Conservation (phyloP, 2,329 filamentous ascomycete genomes). For the Hysterium pulicare region DNA sequence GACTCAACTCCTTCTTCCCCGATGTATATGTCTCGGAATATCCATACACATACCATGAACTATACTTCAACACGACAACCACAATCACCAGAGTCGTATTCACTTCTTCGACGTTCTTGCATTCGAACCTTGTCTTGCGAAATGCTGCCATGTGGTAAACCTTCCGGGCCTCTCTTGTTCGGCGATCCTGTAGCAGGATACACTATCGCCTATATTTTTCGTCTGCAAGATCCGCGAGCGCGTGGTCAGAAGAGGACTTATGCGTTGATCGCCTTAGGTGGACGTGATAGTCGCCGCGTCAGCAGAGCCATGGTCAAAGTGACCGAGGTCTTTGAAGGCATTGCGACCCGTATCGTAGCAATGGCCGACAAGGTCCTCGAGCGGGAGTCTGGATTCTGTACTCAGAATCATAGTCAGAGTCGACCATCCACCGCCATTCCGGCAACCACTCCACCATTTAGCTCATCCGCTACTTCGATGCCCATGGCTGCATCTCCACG, state of each 20-base stretch:
- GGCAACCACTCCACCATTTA: slow-evolving; percentile 27
- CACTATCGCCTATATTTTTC: slow-evolving; percentile 59
- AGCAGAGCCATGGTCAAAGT: slow-evolving; percentile 39
- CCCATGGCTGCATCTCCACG: slow-evolving; percentile 26
- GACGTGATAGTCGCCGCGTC: slow-evolving; percentile 53
- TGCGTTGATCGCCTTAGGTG: slow-evolving; percentile 55
- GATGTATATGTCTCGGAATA: slow-evolving; percentile 37
- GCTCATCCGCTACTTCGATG: slow-evolving; percentile 25
- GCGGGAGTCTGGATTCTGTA: slow-evolving; percentile 28
- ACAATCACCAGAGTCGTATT: slow-evolving; percentile 51
- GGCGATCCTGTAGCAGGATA: slow-evolving; percentile 55
- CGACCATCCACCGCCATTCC: slow-evolving; percentile 29
- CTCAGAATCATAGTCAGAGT: slow-evolving; percentile 11
- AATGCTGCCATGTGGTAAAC: slow-evolving; percentile 53
- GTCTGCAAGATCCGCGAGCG: slow-evolving; percentile 56
- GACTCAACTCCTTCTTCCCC: slow-evolving; percentile 40
- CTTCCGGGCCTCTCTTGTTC: slow-evolving; percentile 57
- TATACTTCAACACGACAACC: slow-evolving; percentile 58
- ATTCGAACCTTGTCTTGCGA: slow-evolving; percentile 59
- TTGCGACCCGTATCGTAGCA: slow-evolving; percentile 51
- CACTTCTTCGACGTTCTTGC: slow-evolving; percentile 54
- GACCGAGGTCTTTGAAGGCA: slow-evolving; percentile 48
- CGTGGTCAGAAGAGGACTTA: slow-evolving; percentile 56
- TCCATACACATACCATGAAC: slow-evolving; percentile 55
- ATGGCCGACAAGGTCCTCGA: slow-evolving; percentile 39